Evolutionary conservation across 345 rosid genomes (phyloP).

Genomic region (Brassica nigra): DNA sequence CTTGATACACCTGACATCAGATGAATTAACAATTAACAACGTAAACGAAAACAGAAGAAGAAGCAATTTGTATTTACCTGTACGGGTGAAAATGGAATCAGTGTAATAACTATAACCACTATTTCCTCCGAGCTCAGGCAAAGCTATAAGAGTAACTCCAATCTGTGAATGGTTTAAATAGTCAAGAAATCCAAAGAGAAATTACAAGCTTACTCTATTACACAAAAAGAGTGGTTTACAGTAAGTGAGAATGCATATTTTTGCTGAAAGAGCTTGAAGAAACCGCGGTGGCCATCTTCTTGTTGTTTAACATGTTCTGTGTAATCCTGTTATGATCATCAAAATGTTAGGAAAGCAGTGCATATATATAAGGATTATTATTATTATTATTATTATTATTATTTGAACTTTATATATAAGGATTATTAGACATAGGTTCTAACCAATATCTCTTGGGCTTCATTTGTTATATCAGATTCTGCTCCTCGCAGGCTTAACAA

Average conservation of each 20-base stretch:
- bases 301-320: slow-evolving; percentile 35
- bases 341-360: neutral
- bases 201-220: neutral
- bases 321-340: slow-evolving; percentile 13
- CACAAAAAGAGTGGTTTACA: slow-evolving; percentile 4
- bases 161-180: slow-evolving; percentile 41
- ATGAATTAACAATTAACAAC: neutral
- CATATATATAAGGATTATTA: neutral
- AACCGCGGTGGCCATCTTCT: slow-evolving; percentile 3
- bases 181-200: neutral
- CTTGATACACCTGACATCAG: neutral
- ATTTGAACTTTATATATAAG: too few relatives aligned
- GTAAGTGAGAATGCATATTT: slow-evolving; percentile 32
- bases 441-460: slow-evolving; percentile 39
- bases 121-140: slow-evolving; percentile 83
- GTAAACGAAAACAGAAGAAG: neutral
- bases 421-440: neutral
- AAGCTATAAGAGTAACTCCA: slow-evolving; percentile 71
- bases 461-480: slow-evolving; percentile 29
- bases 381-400: neutral
- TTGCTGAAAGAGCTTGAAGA: slow-evolving; percentile 32
- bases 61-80: slow-evolving; percentile 42
- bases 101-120: slow-evolving; percentile 55
- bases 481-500: slow-evolving; percentile 31
- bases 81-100: slow-evolving; percentile 51